These are phyloP conservation scores for Takakia lepidozioides DNA, from an alignment of 225 moss, liverwort and hornwort genomes.

Conservation along the genomic window DNA sequence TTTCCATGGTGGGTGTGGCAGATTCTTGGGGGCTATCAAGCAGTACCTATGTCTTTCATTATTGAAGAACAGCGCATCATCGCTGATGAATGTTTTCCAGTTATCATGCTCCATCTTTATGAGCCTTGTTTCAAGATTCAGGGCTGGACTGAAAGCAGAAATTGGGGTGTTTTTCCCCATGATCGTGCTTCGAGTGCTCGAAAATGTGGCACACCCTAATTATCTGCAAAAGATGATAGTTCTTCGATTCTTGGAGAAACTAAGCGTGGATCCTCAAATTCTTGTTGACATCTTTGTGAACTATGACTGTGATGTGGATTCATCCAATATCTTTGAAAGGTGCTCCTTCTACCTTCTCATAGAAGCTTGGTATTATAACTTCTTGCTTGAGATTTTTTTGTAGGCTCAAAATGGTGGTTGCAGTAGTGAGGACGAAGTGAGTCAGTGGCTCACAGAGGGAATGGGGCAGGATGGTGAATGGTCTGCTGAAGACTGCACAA, in stretches of 20 bases:
- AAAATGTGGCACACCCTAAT: slow-evolving; percentile 97
- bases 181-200: slow-evolving; percentile 94
- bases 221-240: slow-evolving; percentile 94
- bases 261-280: slow-evolving; percentile 99
- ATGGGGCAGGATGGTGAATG: slow-evolving; percentile 86
- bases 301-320: slow-evolving; percentile 98
- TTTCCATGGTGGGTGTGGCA: slow-evolving; percentile 23
- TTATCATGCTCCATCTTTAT: slow-evolving; percentile 99
- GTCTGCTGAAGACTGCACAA: slow-evolving; percentile 94
- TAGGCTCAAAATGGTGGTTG: too few relatives aligned
- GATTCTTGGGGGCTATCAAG: slow-evolving; percentile 99
- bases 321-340: slow-evolving; percentile 99
- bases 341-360: slow-evolving; percentile 11
- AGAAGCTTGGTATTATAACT: too few relatives aligned
- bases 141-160: slow-evolving; percentile 96
- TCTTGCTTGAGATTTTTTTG: too few relatives aligned
- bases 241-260: slow-evolving; percentile 92
- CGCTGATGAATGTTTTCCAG: slow-evolving; percentile 97
- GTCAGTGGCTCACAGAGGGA: background rate
- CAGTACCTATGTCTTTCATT: slow-evolving; percentile 96
- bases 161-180: slow-evolving; percentile 99
- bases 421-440: too few relatives aligned
- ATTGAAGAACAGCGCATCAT: slow-evolving; percentile 93
- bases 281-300: slow-evolving; percentile 99
- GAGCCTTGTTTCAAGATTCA: slow-evolving; percentile 98